These are phyloP conservation scores for Tetrahymena borealis DNA, from an alignment of 73 alveolate genomes.

Conservation along the genomic window DNA sequence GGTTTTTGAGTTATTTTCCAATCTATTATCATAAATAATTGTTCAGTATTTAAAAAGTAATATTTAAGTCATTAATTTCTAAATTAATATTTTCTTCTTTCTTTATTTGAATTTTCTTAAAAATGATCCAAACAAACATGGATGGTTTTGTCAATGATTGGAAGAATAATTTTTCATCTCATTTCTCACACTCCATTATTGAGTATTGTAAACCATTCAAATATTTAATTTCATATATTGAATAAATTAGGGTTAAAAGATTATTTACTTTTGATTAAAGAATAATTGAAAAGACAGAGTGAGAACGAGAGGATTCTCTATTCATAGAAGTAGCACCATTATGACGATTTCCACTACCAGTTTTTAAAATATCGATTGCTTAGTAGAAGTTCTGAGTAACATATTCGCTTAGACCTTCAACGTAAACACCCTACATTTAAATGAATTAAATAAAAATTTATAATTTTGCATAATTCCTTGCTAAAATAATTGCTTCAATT, in stretches of 20 bases:
- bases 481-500: too few relatives aligned
- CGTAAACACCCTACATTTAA: slow-evolving; percentile 66
- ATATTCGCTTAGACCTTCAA: slow-evolving; percentile 72
- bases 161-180: neutral
- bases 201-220: too few relatives aligned
- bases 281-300: slow-evolving; percentile 89
- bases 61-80: too few relatives aligned
- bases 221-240: neutral
- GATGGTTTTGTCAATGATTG: too few relatives aligned
- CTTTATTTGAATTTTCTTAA: too few relatives aligned
- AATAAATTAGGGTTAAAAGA: neutral
- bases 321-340: slow-evolving; percentile 86
- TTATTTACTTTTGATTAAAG: slow-evolving; percentile 53
- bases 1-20: neutral
- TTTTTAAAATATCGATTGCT: slow-evolving; percentile 69
- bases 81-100: too few relatives aligned
- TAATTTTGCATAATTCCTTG: neutral
- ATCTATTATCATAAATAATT: too few relatives aligned
- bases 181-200: too few relatives aligned
- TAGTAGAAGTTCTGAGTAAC: slow-evolving; percentile 68
- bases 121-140: too few relatives aligned
- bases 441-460: slow-evolving; percentile 38
- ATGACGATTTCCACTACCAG: slow-evolving; percentile 87
- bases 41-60: too few relatives aligned
- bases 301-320: slow-evolving; percentile 83